Evolutionary conservation across 169 alveolate genomes (phyloP), one percentile per base, ranked within the genome.

Genomic region (Babesia caballi): DNA sequence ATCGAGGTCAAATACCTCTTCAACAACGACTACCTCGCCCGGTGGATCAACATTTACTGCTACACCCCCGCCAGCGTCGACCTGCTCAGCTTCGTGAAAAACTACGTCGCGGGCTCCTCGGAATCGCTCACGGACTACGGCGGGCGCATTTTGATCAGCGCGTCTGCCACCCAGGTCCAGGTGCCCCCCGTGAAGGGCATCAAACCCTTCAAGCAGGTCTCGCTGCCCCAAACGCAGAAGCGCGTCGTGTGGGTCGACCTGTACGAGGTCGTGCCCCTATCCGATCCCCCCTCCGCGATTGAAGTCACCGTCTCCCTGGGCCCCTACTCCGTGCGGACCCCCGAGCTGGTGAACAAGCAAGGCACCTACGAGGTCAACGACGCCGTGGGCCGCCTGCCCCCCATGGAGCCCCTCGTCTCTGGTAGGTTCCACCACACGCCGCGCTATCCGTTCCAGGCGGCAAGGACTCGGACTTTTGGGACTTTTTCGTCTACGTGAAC

Each of bases 311-410:
- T 84, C 30, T 66, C 86, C 23, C 74, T 83, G 25, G 93, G 93
- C 32, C 92, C 92, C 25, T 85, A 84, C 56, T 81, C 81, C 41
- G 73, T 72, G 11, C 21, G 66, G 30, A 70, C 83, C 54, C 27
- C 69, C 12, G 59, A 35, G 17, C 42, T 66, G 49, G 2, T 72
- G 25, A 51, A 41, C 41, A 23, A 36, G 17, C 65, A 81, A 23
- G 65, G 72, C 81, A 85, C 76, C 5, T 90, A 91, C 78, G 74
- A 83, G 35, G 66, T 93, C 30, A 85, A 90, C 35, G 93, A 91
- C 35, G 68, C 36, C 19, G 75, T 69, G 1, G 97, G 97, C 2
- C 53, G 97, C 42, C 70, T 92, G 46, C 89, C 72, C 41, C 91
- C 85, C 36, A 69, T 90, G 58, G 76, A 76, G 25, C 87, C 92